These are phyloP conservation scores for Leishmania gerbilli DNA, from an alignment of 208 protist species.

Conservation along the genomic window DNA sequence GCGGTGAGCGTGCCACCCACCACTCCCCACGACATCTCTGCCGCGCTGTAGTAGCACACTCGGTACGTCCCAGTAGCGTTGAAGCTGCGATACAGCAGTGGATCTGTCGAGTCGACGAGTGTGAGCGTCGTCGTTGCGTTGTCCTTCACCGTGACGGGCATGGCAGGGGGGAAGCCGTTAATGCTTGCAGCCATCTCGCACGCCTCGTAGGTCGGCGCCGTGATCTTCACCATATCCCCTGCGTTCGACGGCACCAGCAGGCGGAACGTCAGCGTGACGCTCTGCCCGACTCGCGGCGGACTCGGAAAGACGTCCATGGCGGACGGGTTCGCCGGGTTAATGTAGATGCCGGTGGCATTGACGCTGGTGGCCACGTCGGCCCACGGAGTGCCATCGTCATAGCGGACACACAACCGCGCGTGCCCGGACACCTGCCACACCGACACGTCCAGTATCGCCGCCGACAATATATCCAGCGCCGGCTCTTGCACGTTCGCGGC, in stretches of 20 bases:
- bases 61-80: slow-evolving; percentile 51
- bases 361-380: slow-evolving; percentile 59
- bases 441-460: slow-evolving; percentile 54
- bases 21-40: slow-evolving; percentile 63
- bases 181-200: slow-evolving; percentile 55
- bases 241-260: slow-evolving; percentile 46
- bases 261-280: slow-evolving; percentile 81
- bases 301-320: slow-evolving; percentile 62
- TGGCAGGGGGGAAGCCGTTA: slow-evolving; percentile 33
- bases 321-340: slow-evolving; percentile 60
- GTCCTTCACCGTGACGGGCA: slow-evolving; percentile 55
- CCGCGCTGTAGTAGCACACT: slow-evolving; percentile 85
- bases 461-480: slow-evolving; percentile 41
- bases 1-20: slow-evolving; percentile 64
- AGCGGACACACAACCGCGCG: slow-evolving; percentile 63
- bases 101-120: slow-evolving; percentile 68
- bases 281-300: slow-evolving; percentile 85
- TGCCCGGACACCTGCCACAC: slow-evolving; percentile 67
- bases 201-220: slow-evolving; percentile 26
- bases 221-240: slow-evolving; percentile 65
- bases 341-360: slow-evolving; percentile 34
- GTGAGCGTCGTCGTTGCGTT: slow-evolving; percentile 42
- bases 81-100: slow-evolving; percentile 83
- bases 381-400: slow-evolving; percentile 42
- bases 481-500: slow-evolving; percentile 52